Conservation (phyloP, 164 flowering plant genomes). For the Euptelea pleiosperma region DNA sequence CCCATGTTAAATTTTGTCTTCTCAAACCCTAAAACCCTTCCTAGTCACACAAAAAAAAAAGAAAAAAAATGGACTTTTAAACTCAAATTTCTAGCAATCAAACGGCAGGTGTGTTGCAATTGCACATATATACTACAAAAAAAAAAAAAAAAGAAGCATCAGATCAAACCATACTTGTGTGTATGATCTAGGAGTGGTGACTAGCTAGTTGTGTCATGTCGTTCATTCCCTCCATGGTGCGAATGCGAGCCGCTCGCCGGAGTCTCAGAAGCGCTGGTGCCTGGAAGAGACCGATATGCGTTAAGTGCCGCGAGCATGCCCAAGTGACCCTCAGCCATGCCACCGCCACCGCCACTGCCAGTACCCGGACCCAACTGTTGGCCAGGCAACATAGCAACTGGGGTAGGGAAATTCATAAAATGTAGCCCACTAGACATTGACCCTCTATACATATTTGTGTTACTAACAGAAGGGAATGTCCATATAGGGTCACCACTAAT, state of each 20-base stretch:
- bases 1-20: conserved; percentile 24
- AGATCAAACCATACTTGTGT: conserved; percentile 7
- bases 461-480: conserved; percentile 40
- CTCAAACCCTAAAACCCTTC: conserved; percentile 33
- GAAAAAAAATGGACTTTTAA: too few species aligned
- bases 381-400: conserved; percentile 52
- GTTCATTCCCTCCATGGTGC: conserved; percentile 53
- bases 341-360: conserved; percentile 17
- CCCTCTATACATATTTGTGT: conserved; percentile 40
- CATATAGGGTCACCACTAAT: conserved; percentile 45
- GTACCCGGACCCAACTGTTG: conserved; percentile 44
- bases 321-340: conserved; percentile 50
- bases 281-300: conserved; percentile 38
- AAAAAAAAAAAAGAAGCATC: conserved; percentile 5
- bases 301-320: conserved; percentile 61
- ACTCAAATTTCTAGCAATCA: conserved; percentile 30
- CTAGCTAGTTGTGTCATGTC: conserved; percentile 47
- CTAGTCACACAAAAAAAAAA: conserved; percentile 32
- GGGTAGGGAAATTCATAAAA: conserved; percentile 67
- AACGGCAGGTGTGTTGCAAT: conserved; percentile 43
- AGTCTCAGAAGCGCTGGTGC: conserved; percentile 35
- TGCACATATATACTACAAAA: conserved; percentile 11
- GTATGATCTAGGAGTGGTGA: conserved; percentile 31
- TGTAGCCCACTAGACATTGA: conserved; percentile 53
- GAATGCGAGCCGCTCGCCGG: conserved; percentile 48